Base-by-base conservation (phyloP, 441 rosid genomes). In the Jatropha multifida region DNA sequence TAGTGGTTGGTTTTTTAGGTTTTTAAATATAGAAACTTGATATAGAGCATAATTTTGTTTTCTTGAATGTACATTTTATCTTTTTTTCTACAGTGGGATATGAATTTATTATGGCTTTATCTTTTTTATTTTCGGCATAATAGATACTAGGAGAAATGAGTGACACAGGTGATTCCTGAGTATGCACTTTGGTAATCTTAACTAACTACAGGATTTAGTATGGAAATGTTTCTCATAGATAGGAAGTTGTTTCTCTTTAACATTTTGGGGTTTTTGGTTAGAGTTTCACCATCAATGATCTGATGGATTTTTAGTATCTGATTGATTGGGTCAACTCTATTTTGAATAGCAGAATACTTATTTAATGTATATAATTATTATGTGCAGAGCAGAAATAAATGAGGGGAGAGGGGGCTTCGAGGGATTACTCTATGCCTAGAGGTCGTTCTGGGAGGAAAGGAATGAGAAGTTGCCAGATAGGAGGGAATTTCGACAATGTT, bases 401-500 rank as follows among this genome's bases (percentile, higher is more conserved):
- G 86, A 79, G 77, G 55, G 83, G 80, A 42, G 76, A 81, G 76
- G 73, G 83, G 80, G 44, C 77, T 38, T 83, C 82, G 76, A 78
- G 85, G 74, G 79, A 83, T 62, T 69, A 60, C 76, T 81, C 81
- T 77, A 83, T 65, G 65, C 77, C 79, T 59, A 84, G 80, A 68
- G 60, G 85, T 65, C 78, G 81, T 74, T 79, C 78, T 32, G 74
- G 84, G 84, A 87, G 84, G 74, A 78, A 84, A 69, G 76, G 65
- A 37, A 74, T 74, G 23, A 77, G 74, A 55, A 75, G 88, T 66
- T 80, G 85, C 69, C 65, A 65, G 58, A 81, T 74, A 55, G 81
- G 81, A 44, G 77, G 82, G 65, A 69, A 81, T 64, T 40, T 64
- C 8, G 87, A 88, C 66, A 82, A 90, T 80, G 76, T 85, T 76